Base-by-base conservation (phyloP, 441 rosid species). In the Codiaeum variegatum region DNA sequence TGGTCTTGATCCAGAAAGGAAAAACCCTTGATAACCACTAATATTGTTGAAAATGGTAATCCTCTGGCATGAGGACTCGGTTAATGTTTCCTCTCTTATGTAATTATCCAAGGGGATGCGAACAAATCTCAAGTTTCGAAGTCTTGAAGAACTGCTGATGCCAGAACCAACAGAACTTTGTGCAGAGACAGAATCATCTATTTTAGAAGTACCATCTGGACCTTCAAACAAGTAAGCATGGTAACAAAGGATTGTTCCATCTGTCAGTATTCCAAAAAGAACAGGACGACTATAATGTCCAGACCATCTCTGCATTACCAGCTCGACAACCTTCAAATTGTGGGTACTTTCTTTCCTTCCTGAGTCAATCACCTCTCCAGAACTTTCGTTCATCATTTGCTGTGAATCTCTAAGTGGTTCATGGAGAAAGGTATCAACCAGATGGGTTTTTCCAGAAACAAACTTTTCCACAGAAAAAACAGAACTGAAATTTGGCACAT, bases 301-400 rank as follows among this genome's bases (percentile, higher is more conserved):
- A 44, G 92, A 83, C 98, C 98, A 95, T 84, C 97, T 90, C 81
- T 91, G 90, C 98, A 95, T 93, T 75, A 91, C 89, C 79, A 95
- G 81, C 84, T 93, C 99, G 79, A 90, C 88, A 70, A 93, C 88
- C 84, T 86, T 91, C 82, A 88, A 78, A 72, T 83, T 85, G 70
- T 79, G 85, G 60, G 54, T 73, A 83, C 77, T 88, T 74, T 86
- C 97, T 77, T 90, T 89, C 83, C 88, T 88, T 73, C 84, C 89
- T 71, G 82, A 85, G 77, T 86, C 82, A 71, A 79, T 83, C 62
- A 75, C 72, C 67, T 85, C 87, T 71, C 88, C 90, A 28, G 88
- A 78, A 75, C 66, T 83, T 78, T 52, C 83, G 69, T 79, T 80
- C 75, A 76, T 74, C 65, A 67, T 76, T 75, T 75, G 81, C 75